Evolutionary conservation across 1,284 basidiomycete species (phyloP), one percentile per base, ranked within the genome.

Genomic region (Ceratobasidium sp.): DNA sequence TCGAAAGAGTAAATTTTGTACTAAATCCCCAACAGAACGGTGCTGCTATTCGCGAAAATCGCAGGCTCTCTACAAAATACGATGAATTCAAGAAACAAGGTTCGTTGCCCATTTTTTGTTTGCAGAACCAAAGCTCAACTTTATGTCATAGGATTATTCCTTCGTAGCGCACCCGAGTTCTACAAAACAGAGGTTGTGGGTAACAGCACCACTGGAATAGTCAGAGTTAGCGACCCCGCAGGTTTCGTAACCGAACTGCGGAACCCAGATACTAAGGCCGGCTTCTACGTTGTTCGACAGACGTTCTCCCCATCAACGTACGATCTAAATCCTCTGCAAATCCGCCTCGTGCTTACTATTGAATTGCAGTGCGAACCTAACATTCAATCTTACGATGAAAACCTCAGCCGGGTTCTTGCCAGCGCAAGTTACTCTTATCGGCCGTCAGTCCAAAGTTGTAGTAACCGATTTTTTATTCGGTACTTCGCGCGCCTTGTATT

Each of bases 151-250:
- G 64, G 64, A 4, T 16, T 93, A 1, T 93, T 93, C 82, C 78
- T 92, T 34, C 87, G 91, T 52, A 90, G 87, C 75, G 89, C 90
- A 2, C 88, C 87, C 0, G 87, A 88, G 45, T 91, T 93, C 77
- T 86, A 87, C 79, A 91, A 91, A 80, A 93, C 91, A 0, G 85
- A 92, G 74, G 87, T 87, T 85, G 81, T 92, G 26, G 88, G 86
- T 1, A 85, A 92, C 74, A 84, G 86, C 46, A 85, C 82, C 36
- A 85, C 82, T 3, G 85, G 85, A 6, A 26, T 12, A 23, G 81
- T 84, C 3, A 81, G 80, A 0, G 82, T 87, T n/a, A 85, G 84
- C 12, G 85, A 86, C 48, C 75, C 84, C 1, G 82, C 81, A 2
- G 85, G 84, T 0, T 90, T 89, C 75, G 84, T 86, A 28, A 90